Evolutionary conservation across 208 protist genomes (phyloP).

Genomic region (Lotmaria passim): DNA sequence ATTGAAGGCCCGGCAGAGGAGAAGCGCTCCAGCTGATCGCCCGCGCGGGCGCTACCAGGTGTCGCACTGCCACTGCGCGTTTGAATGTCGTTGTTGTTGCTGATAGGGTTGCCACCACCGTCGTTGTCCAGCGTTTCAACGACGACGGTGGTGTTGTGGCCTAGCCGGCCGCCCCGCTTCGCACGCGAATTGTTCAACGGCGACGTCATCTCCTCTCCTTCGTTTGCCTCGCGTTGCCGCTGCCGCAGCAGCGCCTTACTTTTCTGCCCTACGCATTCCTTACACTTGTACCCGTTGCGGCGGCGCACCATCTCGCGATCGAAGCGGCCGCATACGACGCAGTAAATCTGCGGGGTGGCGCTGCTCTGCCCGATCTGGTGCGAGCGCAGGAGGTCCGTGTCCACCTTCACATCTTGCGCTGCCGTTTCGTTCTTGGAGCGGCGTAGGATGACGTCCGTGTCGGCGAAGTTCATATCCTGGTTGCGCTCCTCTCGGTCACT

Average conservation of each 20-base stretch:
- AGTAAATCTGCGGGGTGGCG: constrained; percentile 69
- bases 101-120: not conserved
- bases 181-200: not conserved
- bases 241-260: constrained; percentile 67
- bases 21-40: not conserved
- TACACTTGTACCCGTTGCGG: constrained; percentile 81
- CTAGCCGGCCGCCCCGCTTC: constrained; percentile 6
- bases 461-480: constrained; percentile 69
- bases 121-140: constrained; percentile 25
- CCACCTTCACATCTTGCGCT: constrained; percentile 55
- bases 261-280: constrained; percentile 79
- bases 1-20: not conserved
- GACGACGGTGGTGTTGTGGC: constrained; percentile 28
- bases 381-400: constrained; percentile 70
- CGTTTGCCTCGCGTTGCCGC: constrained; percentile 50
- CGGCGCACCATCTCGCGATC: constrained; percentile 81
- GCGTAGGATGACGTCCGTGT: constrained; percentile 77
- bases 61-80: not conserved
- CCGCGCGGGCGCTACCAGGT: not conserved
- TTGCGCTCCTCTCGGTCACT: constrained; percentile 78
- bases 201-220: constrained; percentile 8
- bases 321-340: constrained; percentile 83
- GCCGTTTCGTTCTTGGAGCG: constrained; percentile 49
- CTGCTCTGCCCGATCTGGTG: constrained; percentile 38
- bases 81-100: too few relatives aligned